phyloP scores from a whole-genome alignment of 2,329 filamentous ascomycete genomes.

The Pseudocercospora ulei region DNA sequence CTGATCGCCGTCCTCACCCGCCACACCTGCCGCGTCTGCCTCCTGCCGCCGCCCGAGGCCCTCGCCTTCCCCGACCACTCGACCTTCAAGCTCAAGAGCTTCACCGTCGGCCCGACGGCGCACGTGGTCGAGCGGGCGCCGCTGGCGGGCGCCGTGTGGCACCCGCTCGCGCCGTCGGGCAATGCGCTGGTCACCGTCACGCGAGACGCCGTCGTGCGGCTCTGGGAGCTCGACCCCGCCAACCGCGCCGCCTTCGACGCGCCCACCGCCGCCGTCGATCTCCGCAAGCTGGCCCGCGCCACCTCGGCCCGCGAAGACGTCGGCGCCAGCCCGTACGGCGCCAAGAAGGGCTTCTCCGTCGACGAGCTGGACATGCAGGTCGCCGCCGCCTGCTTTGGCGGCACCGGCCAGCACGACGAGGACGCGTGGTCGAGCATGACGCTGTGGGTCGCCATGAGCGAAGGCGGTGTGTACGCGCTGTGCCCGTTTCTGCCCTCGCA shows the following conservation, averaged over 20 bases:
- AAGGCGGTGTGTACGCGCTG: conserved; percentile 85
- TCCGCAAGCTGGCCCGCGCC: conserved; percentile 81
- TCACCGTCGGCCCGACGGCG: conserved; percentile 82
- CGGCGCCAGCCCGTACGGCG: conserved; percentile 60
- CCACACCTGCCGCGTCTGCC: conserved; percentile 76
- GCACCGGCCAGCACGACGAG: conserved; percentile 49
- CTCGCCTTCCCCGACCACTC: conserved; percentile 58
- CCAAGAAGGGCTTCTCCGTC: conserved; percentile 73
- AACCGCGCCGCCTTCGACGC: conserved; percentile 81
- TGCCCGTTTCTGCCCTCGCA: conserved; percentile 80
- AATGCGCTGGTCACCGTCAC: conserved; percentile 81
- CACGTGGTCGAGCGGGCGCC: conserved; percentile 80
- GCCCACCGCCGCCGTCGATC: conserved; percentile 71
- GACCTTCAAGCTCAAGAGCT: conserved; percentile 70
- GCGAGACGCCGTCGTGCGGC: conserved; percentile 71
- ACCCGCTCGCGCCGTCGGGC: conserved; percentile 75
- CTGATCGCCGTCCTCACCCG: conserved; percentile 77
- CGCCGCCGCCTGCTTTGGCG: conserved; percentile 81
- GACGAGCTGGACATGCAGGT: conserved; percentile 91
- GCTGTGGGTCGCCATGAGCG: conserved; percentile 89
- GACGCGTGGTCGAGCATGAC: conserved; percentile 87
- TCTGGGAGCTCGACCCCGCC: conserved; percentile 81
- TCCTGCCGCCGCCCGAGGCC: conserved; percentile 72
- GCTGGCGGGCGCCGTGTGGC: conserved; percentile 77
- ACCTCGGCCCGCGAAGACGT: conserved; percentile 75